Base-by-base conservation (phyloP, 83 land plant genomes). In the Thuja plicata region DNA sequence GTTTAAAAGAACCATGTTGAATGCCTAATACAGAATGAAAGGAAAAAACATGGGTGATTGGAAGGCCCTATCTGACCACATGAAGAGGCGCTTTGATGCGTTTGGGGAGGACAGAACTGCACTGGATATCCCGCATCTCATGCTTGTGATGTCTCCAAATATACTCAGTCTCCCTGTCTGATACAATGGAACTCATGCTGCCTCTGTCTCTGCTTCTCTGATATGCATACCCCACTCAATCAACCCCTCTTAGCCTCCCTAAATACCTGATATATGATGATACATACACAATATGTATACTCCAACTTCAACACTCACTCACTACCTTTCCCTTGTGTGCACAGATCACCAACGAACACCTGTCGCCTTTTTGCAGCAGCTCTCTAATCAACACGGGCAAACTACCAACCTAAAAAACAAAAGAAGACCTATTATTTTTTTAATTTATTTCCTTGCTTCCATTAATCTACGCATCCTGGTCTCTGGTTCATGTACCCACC, bases 21-120 rank as follows among this genome's bases (percentile, higher is more conserved):
- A 82, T 41, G 32, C 54, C 32, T 1, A 73, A 50, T 46, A 46
- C 54, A 24, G 46, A 16, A 10, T 46, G 54, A 82, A 82, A 82
- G 24, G 1, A 8, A 71, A 71, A 71, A 27, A 81, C 82, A 38
- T 40, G 40, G 78, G 62, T 41, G 54, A 84, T 9, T 32, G 17
- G 16, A 60, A 38, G 27, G 38, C 90, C 54, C 38, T 27, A 43
- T 45, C 54, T 82, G 40, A 94, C 95, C 15, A 94, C 94, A 80
- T 86, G 93, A 88, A 92, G 86, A 30, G 95, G 95, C 57, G 95
- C 95, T 71, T 89, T 93, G 93, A 94, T 89, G 86, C 88, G 95
- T 86, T 91, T 91, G 77, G 91, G 84, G 85, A 94, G 90, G 6
- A 88, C 86, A 16, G 94, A 92, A 89, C 81, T 88, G 70, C 95